Evolutionary conservation across 1,139 yeast genomes (phyloP).

Genomic region (Saccharomycopsis hybrid): DNA sequence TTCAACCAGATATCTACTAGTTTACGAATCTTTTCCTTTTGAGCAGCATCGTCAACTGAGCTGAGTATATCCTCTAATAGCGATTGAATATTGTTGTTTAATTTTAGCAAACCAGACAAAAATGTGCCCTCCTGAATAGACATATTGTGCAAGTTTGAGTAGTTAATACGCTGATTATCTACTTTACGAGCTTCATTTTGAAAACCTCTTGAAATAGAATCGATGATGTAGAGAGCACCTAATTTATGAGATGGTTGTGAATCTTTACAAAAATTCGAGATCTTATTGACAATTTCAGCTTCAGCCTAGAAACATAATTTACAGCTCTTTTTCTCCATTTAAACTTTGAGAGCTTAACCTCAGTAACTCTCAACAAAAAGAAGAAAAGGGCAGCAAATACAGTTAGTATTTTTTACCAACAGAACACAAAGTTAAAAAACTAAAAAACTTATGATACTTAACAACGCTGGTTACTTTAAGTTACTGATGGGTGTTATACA

Average conservation of each 20-base stretch:
- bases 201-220: conserved; percentile 83
- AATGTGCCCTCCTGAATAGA: conserved; percentile 11
- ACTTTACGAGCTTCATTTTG: conserved; percentile 63
- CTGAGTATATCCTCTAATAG: conserved; percentile 27
- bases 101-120: conserved; percentile 21
- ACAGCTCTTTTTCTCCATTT: no score
- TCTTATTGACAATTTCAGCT: conserved; percentile 11
- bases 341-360: no score
- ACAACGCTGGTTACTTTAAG: no score
- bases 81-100: conserved; percentile 29
- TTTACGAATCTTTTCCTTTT: conserved; percentile 68
- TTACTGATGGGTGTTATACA: no score
- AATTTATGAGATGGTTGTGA: conserved; percentile 79
- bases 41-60: conserved; percentile 32
- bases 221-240: conserved; percentile 87
- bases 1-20: conserved; percentile 91
- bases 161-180: conserved; percentile 17
- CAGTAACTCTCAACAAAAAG: no score
- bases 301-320: conserved; percentile 17
- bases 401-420: no score
- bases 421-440: no score
- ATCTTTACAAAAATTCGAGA: conserved; percentile 44
- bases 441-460: no score
- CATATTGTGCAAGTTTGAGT: conserved; percentile 26
- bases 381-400: no score